A percentile compares a stretch with the other conserved stretches of the same genome.
Evolutionary conservation across 2,329 filamentous ascomycete species (phyloP).

Genomic region (Curvularia sp.): DNA sequence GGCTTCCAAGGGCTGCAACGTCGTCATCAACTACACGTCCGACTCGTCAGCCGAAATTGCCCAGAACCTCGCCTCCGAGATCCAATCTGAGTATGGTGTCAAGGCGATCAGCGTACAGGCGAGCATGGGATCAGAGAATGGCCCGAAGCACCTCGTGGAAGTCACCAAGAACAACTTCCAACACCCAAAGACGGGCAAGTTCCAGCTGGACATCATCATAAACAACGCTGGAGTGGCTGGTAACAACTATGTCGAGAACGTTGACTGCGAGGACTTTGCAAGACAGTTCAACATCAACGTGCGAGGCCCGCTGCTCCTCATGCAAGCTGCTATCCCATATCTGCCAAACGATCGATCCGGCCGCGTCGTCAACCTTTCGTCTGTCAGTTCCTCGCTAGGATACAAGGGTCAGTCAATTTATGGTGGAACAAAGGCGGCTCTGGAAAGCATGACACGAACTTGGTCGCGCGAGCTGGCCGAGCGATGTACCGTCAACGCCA

Average conservation of each 20-base stretch:
- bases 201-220: conserved; percentile 81
- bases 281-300: conserved; percentile 81
- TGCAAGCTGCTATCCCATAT: conserved; percentile 74
- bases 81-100: conserved; percentile 65
- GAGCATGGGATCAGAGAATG: conserved; percentile 69
- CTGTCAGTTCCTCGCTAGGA: conserved; percentile 64
- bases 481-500: conserved; percentile 68
- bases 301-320: conserved; percentile 77
- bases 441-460: conserved; percentile 73
- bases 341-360: conserved; percentile 73
- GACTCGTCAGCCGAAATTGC: conserved; percentile 63
- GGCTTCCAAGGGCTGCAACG: conserved; percentile 72
- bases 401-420: conserved; percentile 67
- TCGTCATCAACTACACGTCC: conserved; percentile 76
- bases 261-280: conserved; percentile 71
- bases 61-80: conserved; percentile 61
- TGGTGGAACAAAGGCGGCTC: conserved; percentile 69
- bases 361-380: conserved; percentile 68
- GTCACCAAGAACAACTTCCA: conserved; percentile 66
- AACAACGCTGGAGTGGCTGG: conserved; percentile 79
- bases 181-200: conserved; percentile 58
- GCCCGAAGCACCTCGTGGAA: conserved; percentile 66
- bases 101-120: conserved; percentile 70
- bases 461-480: conserved; percentile 70
- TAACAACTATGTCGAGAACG: conserved; percentile 70